Evolutionary conservation across 495 filamentous ascomycete species (phyloP).

Genomic region (Aspergillus haitiensis): DNA sequence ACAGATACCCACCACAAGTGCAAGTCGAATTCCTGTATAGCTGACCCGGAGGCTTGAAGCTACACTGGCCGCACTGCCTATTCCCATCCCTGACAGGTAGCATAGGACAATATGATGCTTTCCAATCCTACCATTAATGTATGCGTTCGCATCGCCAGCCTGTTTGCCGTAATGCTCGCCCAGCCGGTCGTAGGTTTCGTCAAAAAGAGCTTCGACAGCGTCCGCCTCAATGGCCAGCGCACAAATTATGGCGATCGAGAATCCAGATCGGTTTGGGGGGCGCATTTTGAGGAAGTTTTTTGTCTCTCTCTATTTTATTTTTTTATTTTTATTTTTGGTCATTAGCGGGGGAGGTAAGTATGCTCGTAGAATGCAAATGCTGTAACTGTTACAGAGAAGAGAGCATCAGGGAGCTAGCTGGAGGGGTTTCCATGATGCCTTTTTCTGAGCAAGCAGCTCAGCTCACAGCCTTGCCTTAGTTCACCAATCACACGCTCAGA

Average conservation of each 20-base stretch:
- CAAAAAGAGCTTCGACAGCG: conserved; percentile 31
- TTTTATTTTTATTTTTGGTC: too few species aligned
- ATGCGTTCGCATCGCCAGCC: conserved; percentile 17
- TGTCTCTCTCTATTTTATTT: too few species aligned
- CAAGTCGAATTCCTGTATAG: conserved; percentile 26
- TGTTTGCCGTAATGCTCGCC: conserved; percentile 3
- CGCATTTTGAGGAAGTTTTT: too few species aligned
- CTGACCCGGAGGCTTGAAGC: conserved; percentile 31
- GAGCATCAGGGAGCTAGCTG: too few species aligned
- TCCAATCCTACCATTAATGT: conserved; percentile 39
- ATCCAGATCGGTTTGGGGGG: conserved; percentile 11
- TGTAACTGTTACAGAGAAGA: too few species aligned
- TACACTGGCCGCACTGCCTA: conserved; percentile 29
- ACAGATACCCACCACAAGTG: conserved; percentile 33
- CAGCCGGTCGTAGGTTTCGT: conserved; percentile 25
- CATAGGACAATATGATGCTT: conserved; percentile 39
- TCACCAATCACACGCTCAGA: too few species aligned
- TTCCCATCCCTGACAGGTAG: conserved; percentile 36
- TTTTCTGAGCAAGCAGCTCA: too few species aligned
- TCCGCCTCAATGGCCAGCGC: conserved; percentile 30
- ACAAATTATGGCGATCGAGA: conserved; percentile 22
- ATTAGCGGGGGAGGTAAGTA: too few species aligned
- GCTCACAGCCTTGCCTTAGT: too few species aligned
- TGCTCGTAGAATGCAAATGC: too few species aligned
- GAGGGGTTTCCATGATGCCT: too few species aligned